phyloP scores from a whole-genome alignment of 805 yeast species.

The Saturnispora ahearnii region DNA sequence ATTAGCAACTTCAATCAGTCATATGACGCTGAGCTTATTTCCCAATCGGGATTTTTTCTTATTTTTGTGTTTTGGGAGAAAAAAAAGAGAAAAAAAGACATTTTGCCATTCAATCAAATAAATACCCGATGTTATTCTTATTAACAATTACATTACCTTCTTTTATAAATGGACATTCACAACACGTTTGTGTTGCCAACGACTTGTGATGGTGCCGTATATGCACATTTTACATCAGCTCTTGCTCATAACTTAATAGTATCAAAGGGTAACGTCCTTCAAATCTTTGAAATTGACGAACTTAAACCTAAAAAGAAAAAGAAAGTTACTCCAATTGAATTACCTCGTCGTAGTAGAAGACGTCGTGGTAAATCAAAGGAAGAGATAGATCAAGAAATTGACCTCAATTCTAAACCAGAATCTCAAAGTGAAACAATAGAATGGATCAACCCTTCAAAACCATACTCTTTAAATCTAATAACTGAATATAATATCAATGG shows the following conservation, averaged over 20 bases:
- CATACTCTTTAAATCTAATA: constrained; percentile 33
- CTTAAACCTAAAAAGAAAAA: constrained; percentile 7
- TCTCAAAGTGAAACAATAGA: constrained; percentile 14
- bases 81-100: too few relatives aligned
- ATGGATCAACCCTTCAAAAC: constrained; percentile 12
- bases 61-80: too few relatives aligned
- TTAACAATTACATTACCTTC: too few relatives aligned
- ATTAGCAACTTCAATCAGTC: too few relatives aligned
- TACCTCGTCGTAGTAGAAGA: constrained; percentile 1
- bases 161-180: constrained; percentile 58
- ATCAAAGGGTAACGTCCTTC: constrained; percentile 63
- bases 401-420: constrained; percentile 9
- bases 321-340: constrained; percentile 3
- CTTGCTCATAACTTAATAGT: constrained; percentile 48
- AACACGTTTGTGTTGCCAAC: constrained; percentile 72
- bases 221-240: constrained; percentile 35
- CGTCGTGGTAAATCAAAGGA: not conserved
- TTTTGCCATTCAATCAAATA: too few relatives aligned
- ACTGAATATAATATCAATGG: constrained; percentile 72
- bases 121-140: too few relatives aligned
- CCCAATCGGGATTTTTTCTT: not conserved
- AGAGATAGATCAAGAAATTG: constrained; percentile 10
- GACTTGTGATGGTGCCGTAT: constrained; percentile 51
- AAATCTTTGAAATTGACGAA: constrained; percentile 41
- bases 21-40: not conserved